Conservation (phyloP, 139 green algal species). For the Chlamydomonas sphaeroides region DNA sequence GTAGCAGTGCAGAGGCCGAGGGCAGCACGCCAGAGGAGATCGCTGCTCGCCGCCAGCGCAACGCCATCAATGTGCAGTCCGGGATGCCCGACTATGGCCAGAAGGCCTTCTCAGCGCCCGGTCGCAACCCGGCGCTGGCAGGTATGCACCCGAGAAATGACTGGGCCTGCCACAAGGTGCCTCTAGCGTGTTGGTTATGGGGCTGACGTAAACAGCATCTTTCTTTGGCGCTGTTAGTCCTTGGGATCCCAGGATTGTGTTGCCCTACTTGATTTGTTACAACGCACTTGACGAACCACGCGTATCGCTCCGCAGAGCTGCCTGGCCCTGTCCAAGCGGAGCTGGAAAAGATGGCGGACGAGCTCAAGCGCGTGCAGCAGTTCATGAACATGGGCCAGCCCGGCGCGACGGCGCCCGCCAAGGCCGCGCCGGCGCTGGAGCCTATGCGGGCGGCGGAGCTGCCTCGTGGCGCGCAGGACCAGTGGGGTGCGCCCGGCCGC, state of each 20-base stretch:
- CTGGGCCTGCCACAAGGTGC: no score
- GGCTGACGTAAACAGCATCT: no score
- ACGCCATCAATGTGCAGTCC: neutral
- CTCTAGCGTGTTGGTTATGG: no score
- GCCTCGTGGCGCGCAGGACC: neutral
- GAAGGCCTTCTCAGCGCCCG: no score
- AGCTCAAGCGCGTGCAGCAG: neutral
- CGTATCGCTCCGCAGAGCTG: conserved; percentile 11
- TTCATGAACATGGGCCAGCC: conserved; percentile 5
- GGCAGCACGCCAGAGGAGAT: neutral
- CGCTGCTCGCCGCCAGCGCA: neutral
- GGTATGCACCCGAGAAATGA: no score
- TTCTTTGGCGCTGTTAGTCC: no score
- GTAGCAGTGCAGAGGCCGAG: no score
- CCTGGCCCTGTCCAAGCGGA: conserved; percentile 1
- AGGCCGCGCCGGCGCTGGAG: neutral
- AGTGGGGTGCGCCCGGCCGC: conserved; percentile 21
- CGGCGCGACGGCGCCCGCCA: neutral
- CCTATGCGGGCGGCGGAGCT: neutral
- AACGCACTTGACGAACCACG: no score
- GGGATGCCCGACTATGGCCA: neutral
- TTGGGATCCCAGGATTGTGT: no score
- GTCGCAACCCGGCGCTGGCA: no score
- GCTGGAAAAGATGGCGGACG: conserved; percentile 6
- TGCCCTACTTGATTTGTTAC: no score